phyloP scores from a whole-genome alignment of 176 grass and related monocot genomes.

The Triticum urartu region DNA sequence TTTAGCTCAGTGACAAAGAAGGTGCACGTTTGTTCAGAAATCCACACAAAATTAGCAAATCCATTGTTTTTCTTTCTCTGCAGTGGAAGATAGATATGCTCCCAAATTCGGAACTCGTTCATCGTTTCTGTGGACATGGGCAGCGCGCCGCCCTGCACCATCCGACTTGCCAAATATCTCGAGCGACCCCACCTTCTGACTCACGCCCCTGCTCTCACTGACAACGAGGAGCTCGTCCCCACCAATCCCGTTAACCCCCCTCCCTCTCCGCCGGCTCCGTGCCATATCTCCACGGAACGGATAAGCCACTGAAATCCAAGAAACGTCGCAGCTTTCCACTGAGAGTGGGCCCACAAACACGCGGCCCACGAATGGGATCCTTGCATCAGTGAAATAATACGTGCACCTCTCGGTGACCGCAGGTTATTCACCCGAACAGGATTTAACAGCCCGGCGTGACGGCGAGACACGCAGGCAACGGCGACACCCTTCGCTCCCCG shows the following conservation, averaged over 20 bases:
- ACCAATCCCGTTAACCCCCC: slow-evolving; percentile 9
- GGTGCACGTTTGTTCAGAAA: background rate
- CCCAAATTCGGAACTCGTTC: slow-evolving; percentile 3
- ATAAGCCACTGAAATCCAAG: slow-evolving; percentile 14
- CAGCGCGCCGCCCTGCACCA: slow-evolving; percentile 29
- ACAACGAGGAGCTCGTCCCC: slow-evolving; percentile 5
- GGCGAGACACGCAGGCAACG: slow-evolving; percentile 28
- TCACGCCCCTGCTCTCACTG: slow-evolving; percentile 14
- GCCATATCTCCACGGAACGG: slow-evolving; percentile 24
- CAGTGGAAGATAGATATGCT: background rate
- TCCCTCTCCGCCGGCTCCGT: background rate
- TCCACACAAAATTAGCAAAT: slow-evolving; percentile 6
- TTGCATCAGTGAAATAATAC: accelerated
- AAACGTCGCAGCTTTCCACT: accelerated
- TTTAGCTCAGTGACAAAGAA: background rate
- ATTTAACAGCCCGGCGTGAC: slow-evolving; percentile 30
- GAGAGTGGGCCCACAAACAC: accelerated
- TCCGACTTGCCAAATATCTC: slow-evolving; percentile 49
- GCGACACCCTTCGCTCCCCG: background rate
- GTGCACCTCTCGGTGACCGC: background rate
- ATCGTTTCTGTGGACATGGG: slow-evolving; percentile 35
- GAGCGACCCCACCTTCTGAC: slow-evolving; percentile 25
- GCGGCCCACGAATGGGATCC: background rate
- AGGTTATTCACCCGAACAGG: background rate
- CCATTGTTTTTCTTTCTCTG: slow-evolving; percentile 15